Conservation (phyloP, 805 yeast genomes). For the Schwanniomyces pseudopolymorphus region DNA sequence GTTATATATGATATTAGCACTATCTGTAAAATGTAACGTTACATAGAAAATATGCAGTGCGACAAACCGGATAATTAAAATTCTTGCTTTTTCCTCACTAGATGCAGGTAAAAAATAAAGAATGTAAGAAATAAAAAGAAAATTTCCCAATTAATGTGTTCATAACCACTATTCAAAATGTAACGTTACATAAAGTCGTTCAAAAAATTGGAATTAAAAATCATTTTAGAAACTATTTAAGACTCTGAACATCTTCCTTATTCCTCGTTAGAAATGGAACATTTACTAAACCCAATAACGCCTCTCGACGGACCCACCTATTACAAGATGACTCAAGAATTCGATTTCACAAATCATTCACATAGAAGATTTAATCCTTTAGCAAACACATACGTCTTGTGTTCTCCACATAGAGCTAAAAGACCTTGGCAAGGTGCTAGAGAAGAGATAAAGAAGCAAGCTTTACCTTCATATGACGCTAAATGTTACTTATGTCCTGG, state of each 20-base stretch:
- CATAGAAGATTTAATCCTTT: conserved; percentile 73
- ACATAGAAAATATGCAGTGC: conserved; percentile 1
- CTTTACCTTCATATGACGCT: conserved; percentile 57
- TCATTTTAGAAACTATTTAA: neutral
- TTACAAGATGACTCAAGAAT: conserved; percentile 22
- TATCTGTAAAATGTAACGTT: conserved; percentile 10
- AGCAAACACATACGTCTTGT: conserved; percentile 65
- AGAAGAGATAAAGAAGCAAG: conserved; percentile 45
- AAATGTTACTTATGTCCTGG: conserved; percentile 75
- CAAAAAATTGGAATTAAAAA: neutral
- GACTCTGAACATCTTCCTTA: neutral
- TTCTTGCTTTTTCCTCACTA: neutral
- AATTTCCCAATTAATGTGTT: neutral
- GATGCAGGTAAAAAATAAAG: neutral
- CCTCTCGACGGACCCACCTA: conserved; percentile 15
- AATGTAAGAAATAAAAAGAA: neutral
- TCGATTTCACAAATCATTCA: conserved; percentile 56
- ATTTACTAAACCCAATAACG: conserved; percentile 20
- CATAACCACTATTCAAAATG: conserved; percentile 2
- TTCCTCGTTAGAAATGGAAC: conserved; percentile 10
- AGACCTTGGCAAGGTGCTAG: conserved; percentile 82
- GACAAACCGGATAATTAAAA: neutral
- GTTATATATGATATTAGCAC: neutral
- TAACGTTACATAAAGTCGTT: conserved; percentile 7
- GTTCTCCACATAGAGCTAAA: conserved; percentile 75